These are phyloP conservation scores for Epichloe gansuensis DNA, from an alignment of 2,329 filamentous ascomycete species.

Conservation along the genomic window DNA sequence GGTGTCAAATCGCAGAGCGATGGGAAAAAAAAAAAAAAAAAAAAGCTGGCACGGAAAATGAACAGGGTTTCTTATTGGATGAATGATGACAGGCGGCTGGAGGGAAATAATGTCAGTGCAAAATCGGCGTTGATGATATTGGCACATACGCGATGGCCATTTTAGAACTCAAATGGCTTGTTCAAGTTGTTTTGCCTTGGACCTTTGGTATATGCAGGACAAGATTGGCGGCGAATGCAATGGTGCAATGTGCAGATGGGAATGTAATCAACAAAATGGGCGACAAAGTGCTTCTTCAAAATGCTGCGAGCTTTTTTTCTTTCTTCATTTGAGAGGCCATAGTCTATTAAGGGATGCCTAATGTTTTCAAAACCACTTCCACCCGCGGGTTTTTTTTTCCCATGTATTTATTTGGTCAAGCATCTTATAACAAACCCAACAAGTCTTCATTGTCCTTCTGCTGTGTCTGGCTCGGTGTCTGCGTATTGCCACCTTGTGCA, in stretches of 20 bases:
- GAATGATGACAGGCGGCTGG: no score
- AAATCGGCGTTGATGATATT: no score
- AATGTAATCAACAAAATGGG: no score
- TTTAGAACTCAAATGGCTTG: no score
- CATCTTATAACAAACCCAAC: conserved; percentile 28
- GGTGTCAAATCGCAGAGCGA: background rate
- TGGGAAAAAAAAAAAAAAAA: background rate
- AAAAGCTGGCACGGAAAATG: background rate
- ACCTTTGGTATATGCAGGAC: no score
- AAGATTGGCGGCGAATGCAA: no score
- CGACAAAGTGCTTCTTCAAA: no score
- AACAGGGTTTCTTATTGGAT: background rate
- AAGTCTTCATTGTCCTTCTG: conserved; percentile 53
- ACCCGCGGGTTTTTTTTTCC: background rate
- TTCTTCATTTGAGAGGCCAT: background rate
- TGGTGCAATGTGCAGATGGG: no score
- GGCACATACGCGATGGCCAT: no score
- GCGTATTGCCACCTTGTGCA: conserved; percentile 14
- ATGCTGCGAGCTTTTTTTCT: no score
- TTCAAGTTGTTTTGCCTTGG: no score
- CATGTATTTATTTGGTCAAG: background rate
- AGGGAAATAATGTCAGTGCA: background rate
- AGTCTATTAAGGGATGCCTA: conserved; percentile 1
- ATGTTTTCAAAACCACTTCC: background rate
- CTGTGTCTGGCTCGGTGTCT: conserved; percentile 25